These are phyloP conservation scores for Aspergillus heteromorphus DNA, from an alignment of 495 filamentous ascomycete species.

Conservation along the genomic window DNA sequence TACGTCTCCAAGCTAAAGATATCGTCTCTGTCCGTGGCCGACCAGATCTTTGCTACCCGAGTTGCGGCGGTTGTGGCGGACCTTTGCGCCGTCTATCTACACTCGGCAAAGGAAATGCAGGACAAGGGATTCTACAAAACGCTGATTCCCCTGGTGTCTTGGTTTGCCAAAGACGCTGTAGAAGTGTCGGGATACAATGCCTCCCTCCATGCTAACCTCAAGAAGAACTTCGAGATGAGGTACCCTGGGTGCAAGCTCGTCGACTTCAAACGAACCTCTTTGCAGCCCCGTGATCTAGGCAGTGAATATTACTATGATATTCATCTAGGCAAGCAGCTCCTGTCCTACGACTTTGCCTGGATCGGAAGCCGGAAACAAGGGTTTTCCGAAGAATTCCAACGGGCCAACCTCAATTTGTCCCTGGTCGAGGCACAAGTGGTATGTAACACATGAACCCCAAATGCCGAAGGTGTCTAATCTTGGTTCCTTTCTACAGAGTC, in stretches of 20 bases:
- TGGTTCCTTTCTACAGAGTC: conserved; percentile 48
- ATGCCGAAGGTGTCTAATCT: neutral
- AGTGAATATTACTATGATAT: conserved; percentile 77
- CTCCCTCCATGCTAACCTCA: conserved; percentile 78
- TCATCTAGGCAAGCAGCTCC: conserved; percentile 62
- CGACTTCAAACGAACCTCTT: conserved; percentile 69
- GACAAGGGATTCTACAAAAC: conserved; percentile 59
- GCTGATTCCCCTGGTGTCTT: conserved; percentile 67
- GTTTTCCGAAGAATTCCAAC: conserved; percentile 71
- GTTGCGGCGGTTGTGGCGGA: conserved; percentile 80
- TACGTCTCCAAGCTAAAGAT: conserved; percentile 60
- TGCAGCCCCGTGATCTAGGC: conserved; percentile 60
- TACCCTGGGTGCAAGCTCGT: conserved; percentile 64
- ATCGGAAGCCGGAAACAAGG: conserved; percentile 58
- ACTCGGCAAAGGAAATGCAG: conserved; percentile 70
- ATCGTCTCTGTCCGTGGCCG: conserved; percentile 36
- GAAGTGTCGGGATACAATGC: conserved; percentile 70
- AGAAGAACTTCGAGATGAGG: conserved; percentile 73
- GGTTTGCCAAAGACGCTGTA: conserved; percentile 69
- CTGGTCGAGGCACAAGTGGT: conserved; percentile 88
- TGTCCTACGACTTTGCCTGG: conserved; percentile 76
- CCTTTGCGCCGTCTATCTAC: conserved; percentile 85
- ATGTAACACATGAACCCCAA: conserved; percentile 31
- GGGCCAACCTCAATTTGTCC: conserved; percentile 84
- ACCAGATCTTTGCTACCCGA: conserved; percentile 53